Evolutionary conservation across 2,329 filamentous ascomycete genomes (phyloP).

Genomic region (Claviceps capensis): DNA sequence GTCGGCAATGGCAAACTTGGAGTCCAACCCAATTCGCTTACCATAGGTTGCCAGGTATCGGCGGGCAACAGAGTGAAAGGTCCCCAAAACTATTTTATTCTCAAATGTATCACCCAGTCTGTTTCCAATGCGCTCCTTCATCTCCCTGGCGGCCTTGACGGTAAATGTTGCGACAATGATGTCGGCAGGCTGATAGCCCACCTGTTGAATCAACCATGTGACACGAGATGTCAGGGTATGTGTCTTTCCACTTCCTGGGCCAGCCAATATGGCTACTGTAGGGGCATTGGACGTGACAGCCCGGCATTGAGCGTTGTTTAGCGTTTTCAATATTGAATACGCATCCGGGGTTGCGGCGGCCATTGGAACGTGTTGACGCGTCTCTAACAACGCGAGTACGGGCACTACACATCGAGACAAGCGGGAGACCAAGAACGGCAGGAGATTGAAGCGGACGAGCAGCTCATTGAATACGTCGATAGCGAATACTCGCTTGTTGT

Average conservation of each 20-base stretch:
- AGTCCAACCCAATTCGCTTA: conserved; percentile 64
- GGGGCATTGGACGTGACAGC: conserved; percentile 39
- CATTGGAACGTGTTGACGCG: conserved; percentile 15
- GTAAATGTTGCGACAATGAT: conserved; percentile 95
- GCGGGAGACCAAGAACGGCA: neutral
- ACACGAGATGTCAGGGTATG: conserved; percentile 89
- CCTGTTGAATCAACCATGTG: conserved; percentile 67
- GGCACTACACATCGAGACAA: neutral
- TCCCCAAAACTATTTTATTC: conserved; percentile 70
- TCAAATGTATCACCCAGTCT: conserved; percentile 68
- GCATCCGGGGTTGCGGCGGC: conserved; percentile 10
- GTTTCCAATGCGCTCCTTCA: conserved; percentile 74
- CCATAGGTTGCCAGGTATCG: conserved; percentile 78
- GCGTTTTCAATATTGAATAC: conserved; percentile 28
- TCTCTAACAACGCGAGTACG: conserved; percentile 3
- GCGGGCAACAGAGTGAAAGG: conserved; percentile 85
- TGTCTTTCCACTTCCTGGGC: conserved; percentile 71
- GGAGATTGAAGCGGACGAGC: neutral
- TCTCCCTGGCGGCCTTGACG: conserved; percentile 84
- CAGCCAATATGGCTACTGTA: conserved; percentile 53
- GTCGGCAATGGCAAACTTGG: conserved; percentile 85
- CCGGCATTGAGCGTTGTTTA: conserved; percentile 41
- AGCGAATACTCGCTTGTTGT: neutral
- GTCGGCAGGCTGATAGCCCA: conserved; percentile 65
- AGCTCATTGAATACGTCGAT: neutral